phyloP scores from a whole-genome alignment of 805 yeast species.

The Kuraishia piskuri region DNA sequence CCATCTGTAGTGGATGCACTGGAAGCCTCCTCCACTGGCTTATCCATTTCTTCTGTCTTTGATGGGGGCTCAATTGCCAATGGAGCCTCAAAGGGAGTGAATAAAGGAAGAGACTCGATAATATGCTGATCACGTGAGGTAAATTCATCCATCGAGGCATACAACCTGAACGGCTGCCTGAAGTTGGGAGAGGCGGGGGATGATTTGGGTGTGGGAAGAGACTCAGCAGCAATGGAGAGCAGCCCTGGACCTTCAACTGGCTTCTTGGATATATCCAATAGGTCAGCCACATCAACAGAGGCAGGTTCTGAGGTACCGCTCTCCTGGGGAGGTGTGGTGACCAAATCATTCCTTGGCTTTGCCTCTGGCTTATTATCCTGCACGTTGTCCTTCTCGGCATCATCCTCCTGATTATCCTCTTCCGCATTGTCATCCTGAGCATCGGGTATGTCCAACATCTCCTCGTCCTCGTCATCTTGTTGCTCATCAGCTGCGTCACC shows the following conservation, averaged over 20 bases:
- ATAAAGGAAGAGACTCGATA: conserved; percentile 37
- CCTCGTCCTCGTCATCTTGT: conserved; percentile 2
- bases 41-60: conserved; percentile 7
- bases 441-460: not conserved
- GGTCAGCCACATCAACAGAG: not conserved
- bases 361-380: not conserved
- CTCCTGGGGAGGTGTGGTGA: not conserved
- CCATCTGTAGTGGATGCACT: conserved; percentile 8
- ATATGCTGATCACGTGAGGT: conserved; percentile 38
- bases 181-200: conserved; percentile 4
- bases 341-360: too few relatives aligned
- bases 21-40: conserved; percentile 16
- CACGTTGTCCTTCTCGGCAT: too few relatives aligned
- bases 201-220: not conserved
- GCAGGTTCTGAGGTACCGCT: conserved; percentile 1
- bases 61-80: conserved; percentile 14
- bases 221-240: conserved; percentile 1
- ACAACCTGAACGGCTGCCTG: conserved; percentile 35
- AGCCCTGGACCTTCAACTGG: conserved; percentile 3
- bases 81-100: conserved; percentile 33
- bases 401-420: conserved; percentile 8
- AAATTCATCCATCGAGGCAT: conserved; percentile 31
- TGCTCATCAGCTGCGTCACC: conserved; percentile 3
- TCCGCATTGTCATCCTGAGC: conserved; percentile 1
- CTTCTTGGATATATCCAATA: not conserved